A percentile compares a stretch with the other conserved stretches of the same genome.
Evolutionary conservation across 2,329 filamentous ascomycete genomes (phyloP).

Genomic region (Penicillium brevicompactum): DNA sequence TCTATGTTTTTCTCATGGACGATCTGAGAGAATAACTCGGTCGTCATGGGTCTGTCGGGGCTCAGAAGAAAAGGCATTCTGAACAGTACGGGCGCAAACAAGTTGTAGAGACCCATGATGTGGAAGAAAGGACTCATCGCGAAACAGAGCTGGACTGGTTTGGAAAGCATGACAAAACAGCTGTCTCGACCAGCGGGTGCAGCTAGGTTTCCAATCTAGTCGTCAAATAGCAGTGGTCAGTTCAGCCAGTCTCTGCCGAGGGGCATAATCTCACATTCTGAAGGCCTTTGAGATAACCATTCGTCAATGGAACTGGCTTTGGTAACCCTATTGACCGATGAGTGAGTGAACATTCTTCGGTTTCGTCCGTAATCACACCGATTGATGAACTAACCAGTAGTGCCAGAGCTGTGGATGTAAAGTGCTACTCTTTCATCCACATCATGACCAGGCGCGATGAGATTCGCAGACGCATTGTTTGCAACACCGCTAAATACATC

Average conservation of each 20-base stretch:
- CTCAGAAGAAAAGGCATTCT: background rate
- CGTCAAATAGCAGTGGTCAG: background rate
- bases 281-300: slow-evolving; percentile 15
- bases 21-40: background rate
- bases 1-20: background rate
- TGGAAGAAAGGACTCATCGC: background rate
- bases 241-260: background rate
- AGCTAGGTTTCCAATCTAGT: background rate
- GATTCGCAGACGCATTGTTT: background rate
- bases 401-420: slow-evolving; percentile 19
- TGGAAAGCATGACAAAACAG: background rate
- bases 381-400: slow-evolving; percentile 9
- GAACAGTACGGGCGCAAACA: background rate
- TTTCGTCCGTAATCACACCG: too few relatives aligned
- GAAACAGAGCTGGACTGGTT: background rate
- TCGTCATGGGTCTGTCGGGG: background rate
- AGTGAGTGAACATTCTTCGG: too few relatives aligned
- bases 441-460: background rate
- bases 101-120: background rate
- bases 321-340: slow-evolving; percentile 10
- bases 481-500: slow-evolving; percentile 9
- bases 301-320: slow-evolving; percentile 21
- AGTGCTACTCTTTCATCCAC: slow-evolving; percentile 9
- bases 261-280: background rate
- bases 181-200: background rate